Evolutionary conservation across 176 grass and related monocot species (phyloP), one percentile per base, ranked within the genome.

Genomic region (Avena insularis): DNA sequence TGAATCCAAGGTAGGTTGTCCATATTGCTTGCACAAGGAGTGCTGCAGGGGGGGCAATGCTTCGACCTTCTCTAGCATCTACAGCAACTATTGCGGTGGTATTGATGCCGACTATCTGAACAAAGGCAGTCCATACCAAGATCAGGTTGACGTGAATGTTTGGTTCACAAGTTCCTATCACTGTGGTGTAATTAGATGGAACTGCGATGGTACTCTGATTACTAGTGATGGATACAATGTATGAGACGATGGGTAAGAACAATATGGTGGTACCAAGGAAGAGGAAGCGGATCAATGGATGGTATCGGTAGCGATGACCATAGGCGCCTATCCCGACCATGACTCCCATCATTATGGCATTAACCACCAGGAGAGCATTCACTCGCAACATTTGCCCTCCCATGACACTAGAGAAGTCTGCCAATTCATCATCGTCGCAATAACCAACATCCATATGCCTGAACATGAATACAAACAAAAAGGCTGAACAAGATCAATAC

Each of bases 21-120:
- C 82, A 83, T 0, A 74, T 11, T 48, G 82, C 67, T 31, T 83
- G 36, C 1, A 74, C 20, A 6, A 74, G 2, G n/a, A 83, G 53
- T 12, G 47, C n/a, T 0, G 9, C 33, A 1, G 82, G 21, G 0
- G 53, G 82, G 0, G 6, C 36, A 16, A 27, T 46, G 53, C 27
- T 13, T 43, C 82, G 36, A 31, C 68, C 68, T 47, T 83, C 68
- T 74, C 21, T 83, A 3, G 12, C 68, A 60, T 74, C 68, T 0
- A 8, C 13, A 2, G 82, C 36, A 12, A 83, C 82, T 36, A 71
- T 13, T 27, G 50, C 6, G 9, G 36, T 71, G 0, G 64, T 71
- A 17, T 48, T 71, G 50, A 86, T 54, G 0, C 45, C 83, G 0
- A 48, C 16, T 2, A 85, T 76, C 56, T 76, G 82, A n/a, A 84